Evolutionary conservation across 257 asterid genomes (phyloP).

Genomic region (Penstemon davidsonii): DNA sequence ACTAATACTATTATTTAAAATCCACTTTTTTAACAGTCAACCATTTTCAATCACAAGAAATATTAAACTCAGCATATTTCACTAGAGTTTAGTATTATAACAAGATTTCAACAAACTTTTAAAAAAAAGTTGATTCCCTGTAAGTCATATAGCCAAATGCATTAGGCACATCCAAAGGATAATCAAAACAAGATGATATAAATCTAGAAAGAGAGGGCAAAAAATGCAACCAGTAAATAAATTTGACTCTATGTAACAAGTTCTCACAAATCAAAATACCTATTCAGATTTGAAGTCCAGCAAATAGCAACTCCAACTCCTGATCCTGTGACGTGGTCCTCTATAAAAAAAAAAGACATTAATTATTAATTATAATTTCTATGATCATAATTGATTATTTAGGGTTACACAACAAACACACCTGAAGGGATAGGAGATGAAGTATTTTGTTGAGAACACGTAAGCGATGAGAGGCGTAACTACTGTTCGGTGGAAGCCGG

Average conservation of each 20-base stretch:
- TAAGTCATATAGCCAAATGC: too few species aligned
- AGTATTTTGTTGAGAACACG: constrained; percentile 66
- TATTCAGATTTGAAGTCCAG: constrained; percentile 69
- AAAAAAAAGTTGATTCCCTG: too few species aligned
- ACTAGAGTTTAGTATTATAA: too few species aligned
- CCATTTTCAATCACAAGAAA: too few species aligned
- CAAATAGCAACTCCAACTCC: constrained; percentile 80
- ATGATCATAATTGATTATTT: neutral
- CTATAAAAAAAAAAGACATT: constrained; percentile 40
- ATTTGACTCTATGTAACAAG: neutral
- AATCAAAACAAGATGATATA: too few species aligned
- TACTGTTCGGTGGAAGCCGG: constrained; percentile 62
- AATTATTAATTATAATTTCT: neutral
- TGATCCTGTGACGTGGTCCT: constrained; percentile 71
- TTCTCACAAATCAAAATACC: constrained; percentile 7
- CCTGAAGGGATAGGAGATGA: constrained; percentile 67
- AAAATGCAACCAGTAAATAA: neutral
- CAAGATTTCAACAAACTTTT: too few species aligned
- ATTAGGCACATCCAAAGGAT: too few species aligned
- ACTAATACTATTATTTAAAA: too few species aligned
- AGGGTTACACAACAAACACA: constrained; percentile 3
- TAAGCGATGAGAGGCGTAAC: constrained; percentile 68
- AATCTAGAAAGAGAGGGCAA: too few species aligned
- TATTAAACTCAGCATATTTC: too few species aligned
- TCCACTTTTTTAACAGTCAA: too few species aligned